Base-by-base conservation (phyloP, 2,329 filamentous ascomycete species). In the Pseudocercospora fuligena region DNA sequence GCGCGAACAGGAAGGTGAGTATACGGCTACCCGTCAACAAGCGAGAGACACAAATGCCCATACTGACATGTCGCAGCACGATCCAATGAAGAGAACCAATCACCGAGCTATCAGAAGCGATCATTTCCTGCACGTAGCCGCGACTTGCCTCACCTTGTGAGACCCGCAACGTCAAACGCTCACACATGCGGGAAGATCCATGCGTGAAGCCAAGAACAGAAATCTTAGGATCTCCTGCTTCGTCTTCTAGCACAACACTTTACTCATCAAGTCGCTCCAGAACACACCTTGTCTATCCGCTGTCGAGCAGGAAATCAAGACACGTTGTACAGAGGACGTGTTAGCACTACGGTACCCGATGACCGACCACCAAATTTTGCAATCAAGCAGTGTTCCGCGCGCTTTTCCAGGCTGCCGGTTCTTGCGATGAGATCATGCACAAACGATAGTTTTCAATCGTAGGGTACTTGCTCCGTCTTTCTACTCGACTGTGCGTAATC, bases 381-480 rank as follows among this genome's bases (percentile, higher is more conserved):
- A 51, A 65, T 73, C 72, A 68, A 73, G 71, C 68, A 67, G 25
- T 47, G 12, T 58, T 61, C 64, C 25, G 53, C 36, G 47, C 58
- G 40, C 40, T 21, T 40, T 27, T 29, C 27, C 53, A 58, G 21
- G 31, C 43, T 47, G 67, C 53, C 58, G 54, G 23, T 40, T 33
- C 62, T 69, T 56, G 73, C 72, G 64, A 69, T 75, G 73, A 75
- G 69, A 72, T 66, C 67, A 67, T 47, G 59, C 66, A 27, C 61
- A 60, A 71, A 74, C 53, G 74, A 77, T 78, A 78, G 76, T 78
- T 78, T 78, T 78, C 76, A 78, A 78, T 76, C 76, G 76, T 70
- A 76, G 71, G 71, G 71, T 72, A 71, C 70, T 76, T 70, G 76
- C 75, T 77, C 73, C 74, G 73, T 74, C 70, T 70, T 67, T 64